These are phyloP conservation scores for Castanea sativa DNA, from an alignment of 306 rosid genomes.

Conservation along the genomic window DNA sequence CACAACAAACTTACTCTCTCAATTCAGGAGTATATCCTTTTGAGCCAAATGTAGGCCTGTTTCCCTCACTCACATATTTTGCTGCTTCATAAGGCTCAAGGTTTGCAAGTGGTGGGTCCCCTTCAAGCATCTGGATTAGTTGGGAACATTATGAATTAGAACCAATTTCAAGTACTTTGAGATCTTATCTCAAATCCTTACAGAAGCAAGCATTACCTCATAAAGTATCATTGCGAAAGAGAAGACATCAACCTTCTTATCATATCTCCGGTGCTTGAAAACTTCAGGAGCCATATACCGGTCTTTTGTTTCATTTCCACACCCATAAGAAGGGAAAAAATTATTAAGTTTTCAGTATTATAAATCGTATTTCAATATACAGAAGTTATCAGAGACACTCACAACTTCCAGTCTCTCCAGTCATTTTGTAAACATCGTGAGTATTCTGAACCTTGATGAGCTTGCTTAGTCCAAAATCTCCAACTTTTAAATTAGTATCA, in stretches of 20 bases:
- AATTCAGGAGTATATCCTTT: constrained; percentile 59
- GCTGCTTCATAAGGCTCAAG: constrained; percentile 91
- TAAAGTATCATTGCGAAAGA: constrained; percentile 90
- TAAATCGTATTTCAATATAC: too few species aligned
- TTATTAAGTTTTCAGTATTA: too few species aligned
- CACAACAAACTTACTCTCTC: constrained; percentile 58
- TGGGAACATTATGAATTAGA: constrained; percentile 23
- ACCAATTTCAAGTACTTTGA: constrained; percentile 12
- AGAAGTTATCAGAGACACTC: too few species aligned
- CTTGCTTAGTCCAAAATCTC: too few species aligned
- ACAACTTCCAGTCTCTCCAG: too few species aligned
- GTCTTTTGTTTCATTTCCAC: constrained; percentile 45
- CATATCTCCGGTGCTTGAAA: constrained; percentile 80
- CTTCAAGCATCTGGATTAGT: constrained; percentile 88
- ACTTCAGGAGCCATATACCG: constrained; percentile 99
- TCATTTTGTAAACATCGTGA: too few species aligned
- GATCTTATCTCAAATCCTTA: constrained; percentile 5
- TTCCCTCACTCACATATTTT: constrained; percentile 80
- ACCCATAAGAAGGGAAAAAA: too few species aligned
- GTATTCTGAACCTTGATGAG: too few species aligned
- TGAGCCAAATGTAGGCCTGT: constrained; percentile 64
- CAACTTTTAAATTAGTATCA: too few species aligned
- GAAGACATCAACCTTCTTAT: constrained; percentile 94
- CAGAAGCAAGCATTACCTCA: constrained; percentile 59
- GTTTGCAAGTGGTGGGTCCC: constrained; percentile 75